Conservation (phyloP, 495 filamentous ascomycete genomes). For the Stereocaulon alpinum region DNA sequence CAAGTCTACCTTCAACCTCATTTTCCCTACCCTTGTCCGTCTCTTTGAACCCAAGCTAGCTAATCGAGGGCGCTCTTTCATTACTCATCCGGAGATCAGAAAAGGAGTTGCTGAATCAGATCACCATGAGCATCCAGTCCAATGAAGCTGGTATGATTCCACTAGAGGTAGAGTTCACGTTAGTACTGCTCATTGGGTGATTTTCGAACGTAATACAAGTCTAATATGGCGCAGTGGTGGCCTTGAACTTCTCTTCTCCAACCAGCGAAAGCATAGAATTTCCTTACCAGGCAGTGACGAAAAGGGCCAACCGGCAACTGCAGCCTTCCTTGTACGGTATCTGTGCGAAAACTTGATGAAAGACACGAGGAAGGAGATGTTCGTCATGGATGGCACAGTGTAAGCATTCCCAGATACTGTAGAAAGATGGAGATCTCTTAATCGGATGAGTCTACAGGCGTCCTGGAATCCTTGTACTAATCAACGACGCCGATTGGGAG, state of each 20-base stretch:
- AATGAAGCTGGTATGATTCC: constrained; percentile 28
- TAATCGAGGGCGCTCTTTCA: too few relatives aligned
- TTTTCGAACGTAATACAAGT: neutral
- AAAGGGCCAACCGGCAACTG: constrained; percentile 49
- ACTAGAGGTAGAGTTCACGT: constrained; percentile 70
- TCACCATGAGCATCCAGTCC: neutral
- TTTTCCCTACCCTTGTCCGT: too few relatives aligned
- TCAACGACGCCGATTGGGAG: constrained; percentile 98
- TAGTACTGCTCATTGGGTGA: constrained; percentile 22
- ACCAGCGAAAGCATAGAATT: constrained; percentile 61
- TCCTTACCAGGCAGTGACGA: constrained; percentile 53
- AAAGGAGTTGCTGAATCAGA: neutral
- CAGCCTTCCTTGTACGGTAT: constrained; percentile 67
- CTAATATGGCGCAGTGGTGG: constrained; percentile 54
- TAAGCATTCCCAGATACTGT: constrained; percentile 25
- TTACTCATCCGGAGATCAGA: neutral
- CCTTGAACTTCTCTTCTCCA: constrained; percentile 88
- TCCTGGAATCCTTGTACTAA: constrained; percentile 91
- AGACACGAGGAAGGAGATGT: constrained; percentile 77
- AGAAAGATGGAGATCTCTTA: neutral
- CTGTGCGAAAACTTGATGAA: constrained; percentile 79
- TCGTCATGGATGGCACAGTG: constrained; percentile 81
- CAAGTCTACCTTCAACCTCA: too few relatives aligned
- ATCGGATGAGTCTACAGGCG: constrained; percentile 45
- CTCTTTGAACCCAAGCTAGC: too few relatives aligned